These are phyloP conservation scores for Xylariaceae sp. DNA, from an alignment of 2,329 filamentous ascomycete genomes.

Conservation along the genomic window DNA sequence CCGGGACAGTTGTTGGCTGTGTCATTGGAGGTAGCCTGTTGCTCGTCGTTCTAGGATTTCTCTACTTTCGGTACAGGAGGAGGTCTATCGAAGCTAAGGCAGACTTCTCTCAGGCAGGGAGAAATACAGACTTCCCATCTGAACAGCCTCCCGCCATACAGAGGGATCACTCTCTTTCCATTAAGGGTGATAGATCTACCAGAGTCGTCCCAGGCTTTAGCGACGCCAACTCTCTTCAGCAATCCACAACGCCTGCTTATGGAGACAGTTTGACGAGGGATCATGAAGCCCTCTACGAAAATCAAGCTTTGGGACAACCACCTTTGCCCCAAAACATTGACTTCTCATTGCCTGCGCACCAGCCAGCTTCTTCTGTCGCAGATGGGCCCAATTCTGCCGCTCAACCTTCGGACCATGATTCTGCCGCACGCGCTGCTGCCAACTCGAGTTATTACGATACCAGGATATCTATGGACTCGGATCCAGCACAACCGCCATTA, in stretches of 20 bases:
- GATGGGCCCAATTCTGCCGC: slow-evolving; percentile 17
- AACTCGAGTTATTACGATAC: slow-evolving; percentile 40
- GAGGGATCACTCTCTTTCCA: slow-evolving; percentile 15
- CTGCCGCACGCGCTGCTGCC: slow-evolving; percentile 32
- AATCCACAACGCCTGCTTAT: slow-evolving; percentile 19
- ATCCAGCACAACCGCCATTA: slow-evolving; percentile 28
- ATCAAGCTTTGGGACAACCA: slow-evolving; percentile 22
- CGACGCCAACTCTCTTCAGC: slow-evolving; percentile 20
- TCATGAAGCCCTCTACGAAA: slow-evolving; percentile 20
- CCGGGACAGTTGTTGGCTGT: slow-evolving; percentile 38
- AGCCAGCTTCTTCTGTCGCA: slow-evolving; percentile 24
- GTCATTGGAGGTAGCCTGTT: slow-evolving; percentile 34
- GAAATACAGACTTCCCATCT: slow-evolving; percentile 12
- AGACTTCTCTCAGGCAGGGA: slow-evolving; percentile 12
- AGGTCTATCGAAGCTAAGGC: slow-evolving; percentile 27
- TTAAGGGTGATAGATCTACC: slow-evolving; percentile 25
- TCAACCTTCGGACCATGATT: slow-evolving; percentile 24
- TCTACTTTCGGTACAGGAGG: slow-evolving; percentile 38
- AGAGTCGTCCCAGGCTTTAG: slow-evolving; percentile 16
- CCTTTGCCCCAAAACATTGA: slow-evolving; percentile 26
- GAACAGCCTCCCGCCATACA: slow-evolving; percentile 12
- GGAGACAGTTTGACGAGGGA: slow-evolving; percentile 26
- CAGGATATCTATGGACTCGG: slow-evolving; percentile 38
- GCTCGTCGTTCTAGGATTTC: slow-evolving; percentile 36
- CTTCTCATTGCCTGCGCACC: slow-evolving; percentile 27